Conservation (phyloP, 805 yeast genomes). For the Metschnikowia gelsemii region DNA sequence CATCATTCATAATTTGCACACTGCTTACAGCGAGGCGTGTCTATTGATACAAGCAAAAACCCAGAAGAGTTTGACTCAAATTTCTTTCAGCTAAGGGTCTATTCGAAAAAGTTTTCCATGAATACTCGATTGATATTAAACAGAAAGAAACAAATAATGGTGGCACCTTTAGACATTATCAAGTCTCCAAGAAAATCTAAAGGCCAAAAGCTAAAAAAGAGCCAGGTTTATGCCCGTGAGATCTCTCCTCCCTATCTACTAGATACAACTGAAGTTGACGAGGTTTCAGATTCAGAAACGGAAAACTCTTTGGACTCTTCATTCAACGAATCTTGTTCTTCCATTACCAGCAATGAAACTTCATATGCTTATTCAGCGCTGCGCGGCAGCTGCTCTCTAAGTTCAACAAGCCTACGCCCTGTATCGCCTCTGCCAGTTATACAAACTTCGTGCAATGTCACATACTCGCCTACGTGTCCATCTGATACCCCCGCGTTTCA, state of each 20-base stretch:
- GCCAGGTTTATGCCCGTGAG: background rate
- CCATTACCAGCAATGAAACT: constrained; percentile 6
- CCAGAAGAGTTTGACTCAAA: background rate
- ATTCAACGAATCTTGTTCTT: constrained; percentile 13
- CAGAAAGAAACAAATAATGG: background rate
- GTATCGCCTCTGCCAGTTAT: constrained; percentile 5
- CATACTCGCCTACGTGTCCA: background rate
- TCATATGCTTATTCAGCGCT: constrained; percentile 2
- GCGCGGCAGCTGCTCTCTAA: background rate
- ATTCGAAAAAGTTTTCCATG: background rate
- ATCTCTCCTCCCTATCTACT: constrained; percentile 8
- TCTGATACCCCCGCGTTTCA: background rate
- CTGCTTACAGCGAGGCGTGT: background rate
- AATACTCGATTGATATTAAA: background rate
- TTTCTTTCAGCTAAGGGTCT: too few relatives aligned
- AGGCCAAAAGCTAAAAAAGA: background rate
- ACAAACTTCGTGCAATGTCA: constrained; percentile 2
- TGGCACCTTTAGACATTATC: constrained; percentile 4
- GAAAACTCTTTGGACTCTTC: constrained; percentile 15
- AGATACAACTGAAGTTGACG: constrained; percentile 3
- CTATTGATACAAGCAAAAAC: background rate
- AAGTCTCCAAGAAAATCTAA: background rate
- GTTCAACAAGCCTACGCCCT: background rate
- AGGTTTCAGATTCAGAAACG: constrained; percentile 13
- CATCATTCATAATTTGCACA: constrained; percentile 1